phyloP scores from a whole-genome alignment of 768 basidiomycete species.

The Phaffia tasmanica region DNA sequence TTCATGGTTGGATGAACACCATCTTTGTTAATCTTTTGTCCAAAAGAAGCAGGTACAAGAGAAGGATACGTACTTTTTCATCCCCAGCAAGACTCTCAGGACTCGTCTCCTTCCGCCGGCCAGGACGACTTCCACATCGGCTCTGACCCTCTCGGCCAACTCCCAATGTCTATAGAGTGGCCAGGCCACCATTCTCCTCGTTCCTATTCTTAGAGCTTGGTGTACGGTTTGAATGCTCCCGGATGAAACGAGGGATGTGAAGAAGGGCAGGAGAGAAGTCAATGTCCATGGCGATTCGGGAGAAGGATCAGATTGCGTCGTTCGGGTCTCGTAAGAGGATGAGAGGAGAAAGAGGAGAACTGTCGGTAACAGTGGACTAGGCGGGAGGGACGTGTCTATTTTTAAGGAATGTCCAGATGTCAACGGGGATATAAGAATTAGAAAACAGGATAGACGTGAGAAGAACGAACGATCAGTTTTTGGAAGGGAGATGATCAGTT shows the following conservation, averaged over 20 bases:
- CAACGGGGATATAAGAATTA: not conserved
- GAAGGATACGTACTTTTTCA: slow-evolving; percentile 42
- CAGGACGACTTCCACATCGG: slow-evolving; percentile 53
- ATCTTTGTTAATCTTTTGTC: too few species aligned
- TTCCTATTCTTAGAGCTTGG: slow-evolving; percentile 51
- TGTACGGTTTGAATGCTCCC: slow-evolving; percentile 47
- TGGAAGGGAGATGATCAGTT: slow-evolving; percentile 49
- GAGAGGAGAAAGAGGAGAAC: slow-evolving; percentile 63
- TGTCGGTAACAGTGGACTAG: slow-evolving; percentile 59
- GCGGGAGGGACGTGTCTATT: slow-evolving; percentile 40
- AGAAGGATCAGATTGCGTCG: slow-evolving; percentile 66
- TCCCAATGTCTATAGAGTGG: slow-evolving; percentile 69
- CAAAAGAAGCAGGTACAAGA: too few species aligned
- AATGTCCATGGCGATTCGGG: slow-evolving; percentile 84
- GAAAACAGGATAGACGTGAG: not conserved
- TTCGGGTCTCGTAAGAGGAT: slow-evolving; percentile 69
- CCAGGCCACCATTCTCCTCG: slow-evolving; percentile 62
- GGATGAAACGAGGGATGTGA: slow-evolving; percentile 70
- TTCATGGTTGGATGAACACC: too few species aligned
- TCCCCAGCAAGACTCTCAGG: slow-evolving; percentile 56
- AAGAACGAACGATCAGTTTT: slow-evolving; percentile 47
- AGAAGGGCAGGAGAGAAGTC: slow-evolving; percentile 56
- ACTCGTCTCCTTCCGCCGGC: slow-evolving; percentile 52
- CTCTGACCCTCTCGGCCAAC: slow-evolving; percentile 56
- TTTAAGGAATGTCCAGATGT: not conserved